Conservation (phyloP, 345 rosid species). For the Eucalyptus sp. region DNA sequence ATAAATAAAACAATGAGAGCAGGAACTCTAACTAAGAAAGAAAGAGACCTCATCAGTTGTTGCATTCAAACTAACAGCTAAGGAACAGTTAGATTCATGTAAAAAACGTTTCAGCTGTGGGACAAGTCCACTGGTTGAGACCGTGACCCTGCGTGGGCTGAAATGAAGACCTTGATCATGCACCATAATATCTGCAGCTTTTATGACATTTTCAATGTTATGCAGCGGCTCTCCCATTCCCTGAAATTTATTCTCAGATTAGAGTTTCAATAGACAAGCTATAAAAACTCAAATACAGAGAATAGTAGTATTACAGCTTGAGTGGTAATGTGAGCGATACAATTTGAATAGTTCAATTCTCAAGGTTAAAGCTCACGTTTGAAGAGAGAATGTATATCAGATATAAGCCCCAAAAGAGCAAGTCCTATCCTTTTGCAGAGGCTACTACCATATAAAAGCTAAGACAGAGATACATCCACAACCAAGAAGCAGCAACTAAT, state of each 20-base stretch:
- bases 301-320: background rate
- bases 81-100: constrained; percentile 62
- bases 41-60: constrained; percentile 84
- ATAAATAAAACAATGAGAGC: background rate
- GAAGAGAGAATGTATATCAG: background rate
- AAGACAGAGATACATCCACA: background rate
- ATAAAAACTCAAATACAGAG: background rate
- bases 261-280: background rate
- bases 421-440: background rate
- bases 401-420: background rate
- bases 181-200: constrained; percentile 79
- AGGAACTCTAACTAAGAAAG: background rate
- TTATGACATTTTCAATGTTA: constrained; percentile 66
- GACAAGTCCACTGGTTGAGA: constrained; percentile 92
- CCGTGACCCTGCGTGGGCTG: constrained; percentile 90
- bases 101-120: constrained; percentile 86
- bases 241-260: constrained; percentile 12
- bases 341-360: background rate
- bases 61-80: constrained; percentile 95
- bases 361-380: background rate
- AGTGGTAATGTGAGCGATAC: background rate
- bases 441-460: background rate
- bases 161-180: constrained; percentile 88
- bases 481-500: background rate
- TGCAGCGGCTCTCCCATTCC: constrained; percentile 99